These are phyloP conservation scores for Aspergillus fumigatus DNA, from an alignment of 2,329 filamentous ascomycete genomes.

Conservation along the genomic window DNA sequence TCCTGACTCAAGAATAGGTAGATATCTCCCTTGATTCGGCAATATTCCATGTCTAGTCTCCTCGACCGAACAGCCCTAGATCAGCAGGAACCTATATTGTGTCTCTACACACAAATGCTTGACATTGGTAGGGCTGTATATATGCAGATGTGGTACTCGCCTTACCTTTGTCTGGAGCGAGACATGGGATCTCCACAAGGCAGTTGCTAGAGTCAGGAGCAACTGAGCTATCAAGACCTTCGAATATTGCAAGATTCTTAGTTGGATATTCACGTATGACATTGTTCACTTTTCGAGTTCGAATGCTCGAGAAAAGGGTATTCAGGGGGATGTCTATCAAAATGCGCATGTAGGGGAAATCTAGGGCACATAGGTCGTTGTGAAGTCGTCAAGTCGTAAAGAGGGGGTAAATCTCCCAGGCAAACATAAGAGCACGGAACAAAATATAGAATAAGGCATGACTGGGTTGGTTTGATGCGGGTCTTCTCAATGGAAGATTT, in stretches of 20 bases:
- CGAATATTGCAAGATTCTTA: neutral
- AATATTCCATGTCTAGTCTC: too few species aligned
- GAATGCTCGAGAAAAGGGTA: neutral
- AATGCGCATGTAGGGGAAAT: neutral
- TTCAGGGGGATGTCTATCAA: neutral
- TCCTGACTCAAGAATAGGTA: too few species aligned
- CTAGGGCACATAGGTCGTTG: neutral
- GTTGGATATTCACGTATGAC: neutral
- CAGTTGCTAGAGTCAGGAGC: neutral
- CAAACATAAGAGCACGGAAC: neutral
- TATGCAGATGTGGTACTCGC: neutral
- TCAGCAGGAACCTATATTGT: too few species aligned
- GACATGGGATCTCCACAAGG: neutral
- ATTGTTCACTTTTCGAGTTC: neutral
- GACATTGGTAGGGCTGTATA: neutral
- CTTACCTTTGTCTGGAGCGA: neutral
- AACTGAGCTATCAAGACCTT: neutral
- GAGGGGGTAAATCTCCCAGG: neutral
- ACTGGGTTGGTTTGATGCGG: neutral
- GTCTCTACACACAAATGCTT: neutral
- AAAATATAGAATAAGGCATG: neutral
- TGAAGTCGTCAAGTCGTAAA: neutral
- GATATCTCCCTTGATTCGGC: too few species aligned
- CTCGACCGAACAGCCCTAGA: too few species aligned
- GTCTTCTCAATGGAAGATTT: neutral